Percentiles rank a stretch among this genome's conserved stretches.
Evolutionary conservation across 2,329 filamentous ascomycete genomes (phyloP).

Genomic region (Penicillium sp.): DNA sequence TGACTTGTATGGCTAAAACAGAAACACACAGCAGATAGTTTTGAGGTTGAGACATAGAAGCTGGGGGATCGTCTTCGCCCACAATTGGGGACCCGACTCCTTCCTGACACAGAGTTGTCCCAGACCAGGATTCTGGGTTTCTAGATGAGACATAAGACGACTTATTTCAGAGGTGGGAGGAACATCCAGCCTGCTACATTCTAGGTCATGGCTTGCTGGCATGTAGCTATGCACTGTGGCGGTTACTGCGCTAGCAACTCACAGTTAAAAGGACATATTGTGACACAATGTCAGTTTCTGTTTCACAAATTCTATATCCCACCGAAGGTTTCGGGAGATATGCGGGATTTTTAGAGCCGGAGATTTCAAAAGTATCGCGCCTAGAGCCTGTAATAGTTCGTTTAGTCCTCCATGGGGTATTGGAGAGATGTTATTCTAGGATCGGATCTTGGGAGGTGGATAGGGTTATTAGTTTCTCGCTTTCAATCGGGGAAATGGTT

Average conservation of each 20-base stretch:
- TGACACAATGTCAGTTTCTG: neutral
- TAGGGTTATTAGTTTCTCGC: neutral
- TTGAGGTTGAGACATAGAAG: neutral
- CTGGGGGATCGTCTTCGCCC: neutral
- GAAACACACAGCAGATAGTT: neutral
- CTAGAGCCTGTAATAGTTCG: neutral
- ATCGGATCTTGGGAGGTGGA: neutral
- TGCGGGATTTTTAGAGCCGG: neutral
- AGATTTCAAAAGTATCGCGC: neutral
- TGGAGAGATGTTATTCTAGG: neutral
- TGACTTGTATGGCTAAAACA: neutral
- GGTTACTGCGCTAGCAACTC: constrained; percentile 10
- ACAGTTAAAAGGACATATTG: neutral
- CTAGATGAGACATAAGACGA: neutral
- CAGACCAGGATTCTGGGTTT: neutral
- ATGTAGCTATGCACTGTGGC: constrained; percentile 15
- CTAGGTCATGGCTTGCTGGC: constrained; percentile 5
- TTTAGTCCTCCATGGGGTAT: neutral
- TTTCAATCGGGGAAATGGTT: neutral
- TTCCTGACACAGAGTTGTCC: neutral
- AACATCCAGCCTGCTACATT: neutral
- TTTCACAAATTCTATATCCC: constrained; percentile 11
- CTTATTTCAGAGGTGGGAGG: neutral
- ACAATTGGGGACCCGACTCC: neutral
- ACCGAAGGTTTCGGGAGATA: constrained; percentile 11